Conservation (phyloP, 352 stramenopile species). For the Stramenopiles sp. region DNA sequence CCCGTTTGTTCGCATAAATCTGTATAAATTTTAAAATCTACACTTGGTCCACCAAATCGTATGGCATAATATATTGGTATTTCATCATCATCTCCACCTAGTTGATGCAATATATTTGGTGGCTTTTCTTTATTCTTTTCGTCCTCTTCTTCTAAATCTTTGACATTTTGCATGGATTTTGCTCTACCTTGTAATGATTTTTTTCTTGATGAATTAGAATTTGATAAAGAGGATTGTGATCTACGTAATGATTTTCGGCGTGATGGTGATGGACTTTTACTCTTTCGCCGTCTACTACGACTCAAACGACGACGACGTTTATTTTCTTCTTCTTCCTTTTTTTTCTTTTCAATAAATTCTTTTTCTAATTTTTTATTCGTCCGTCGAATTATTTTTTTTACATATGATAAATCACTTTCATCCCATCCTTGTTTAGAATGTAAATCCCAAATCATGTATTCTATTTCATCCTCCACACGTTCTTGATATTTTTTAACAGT, state of each 20-base stretch:
- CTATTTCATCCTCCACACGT: neutral
- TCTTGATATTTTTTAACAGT: neutral
- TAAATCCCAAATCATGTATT: neutral
- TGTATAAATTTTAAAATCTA: neutral
- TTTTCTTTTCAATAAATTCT: neutral
- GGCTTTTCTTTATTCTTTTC: neutral
- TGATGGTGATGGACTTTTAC: too few relatives aligned
- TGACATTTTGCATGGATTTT: neutral
- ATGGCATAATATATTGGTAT: neutral
- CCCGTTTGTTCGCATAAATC: neutral
- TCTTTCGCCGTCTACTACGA: too few relatives aligned
- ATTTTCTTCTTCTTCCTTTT: neutral
- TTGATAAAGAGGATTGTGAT: too few relatives aligned
- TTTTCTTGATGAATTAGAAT: neutral
- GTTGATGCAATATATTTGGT: neutral
- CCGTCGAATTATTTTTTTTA: neutral
- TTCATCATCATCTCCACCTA: neutral
- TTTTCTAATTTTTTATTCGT: neutral
- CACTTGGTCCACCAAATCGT: neutral
- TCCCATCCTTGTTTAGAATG: neutral
- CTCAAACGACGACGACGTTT: neutral
- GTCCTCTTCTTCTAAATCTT: neutral
- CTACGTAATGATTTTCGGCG: too few relatives aligned
- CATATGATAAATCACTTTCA: neutral
- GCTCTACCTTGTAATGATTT: neutral